Evolutionary conservation across 441 rosid species (phyloP).

Genomic region (Isatis lusitanica): DNA sequence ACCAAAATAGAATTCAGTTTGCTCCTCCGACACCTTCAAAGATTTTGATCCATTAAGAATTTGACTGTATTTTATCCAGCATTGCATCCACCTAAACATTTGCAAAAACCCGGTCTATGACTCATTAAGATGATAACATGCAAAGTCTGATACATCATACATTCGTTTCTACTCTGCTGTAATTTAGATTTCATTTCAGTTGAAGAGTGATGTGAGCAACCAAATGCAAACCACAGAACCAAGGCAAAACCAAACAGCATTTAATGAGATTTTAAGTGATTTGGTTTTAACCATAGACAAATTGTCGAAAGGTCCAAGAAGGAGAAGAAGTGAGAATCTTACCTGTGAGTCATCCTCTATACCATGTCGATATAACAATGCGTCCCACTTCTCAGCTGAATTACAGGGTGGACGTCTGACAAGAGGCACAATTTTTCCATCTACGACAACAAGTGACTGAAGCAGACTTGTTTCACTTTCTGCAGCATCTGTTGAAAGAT

Average conservation of each 20-base stretch:
- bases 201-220: not conserved
- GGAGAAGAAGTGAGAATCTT: conserved; percentile 16
- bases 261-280: not conserved
- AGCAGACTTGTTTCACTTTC: conserved; percentile 83
- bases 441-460: conserved; percentile 60
- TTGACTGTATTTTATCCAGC: conserved; percentile 92
- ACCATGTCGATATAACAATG: conserved; percentile 75
- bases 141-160: too few relatives aligned
- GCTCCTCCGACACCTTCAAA: too few relatives aligned
- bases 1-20: too few relatives aligned
- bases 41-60: too few relatives aligned
- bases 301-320: not conserved
- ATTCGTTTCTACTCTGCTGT: too few relatives aligned
- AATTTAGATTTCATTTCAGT: too few relatives aligned
- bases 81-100: conserved; percentile 83
- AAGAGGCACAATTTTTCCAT: conserved; percentile 76
- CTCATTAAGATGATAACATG: too few relatives aligned
- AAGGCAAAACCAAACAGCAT: not conserved
- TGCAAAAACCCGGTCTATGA: not conserved
- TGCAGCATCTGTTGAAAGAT: conserved; percentile 96
- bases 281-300: not conserved
- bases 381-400: conserved; percentile 93
- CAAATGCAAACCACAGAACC: conserved; percentile 27
- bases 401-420: conserved; percentile 72
- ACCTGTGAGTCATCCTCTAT: conserved; percentile 78